Base-by-base conservation (phyloP, 2,329 filamentous ascomycete genomes). In the Pseudophaeomoniella oleicola region DNA sequence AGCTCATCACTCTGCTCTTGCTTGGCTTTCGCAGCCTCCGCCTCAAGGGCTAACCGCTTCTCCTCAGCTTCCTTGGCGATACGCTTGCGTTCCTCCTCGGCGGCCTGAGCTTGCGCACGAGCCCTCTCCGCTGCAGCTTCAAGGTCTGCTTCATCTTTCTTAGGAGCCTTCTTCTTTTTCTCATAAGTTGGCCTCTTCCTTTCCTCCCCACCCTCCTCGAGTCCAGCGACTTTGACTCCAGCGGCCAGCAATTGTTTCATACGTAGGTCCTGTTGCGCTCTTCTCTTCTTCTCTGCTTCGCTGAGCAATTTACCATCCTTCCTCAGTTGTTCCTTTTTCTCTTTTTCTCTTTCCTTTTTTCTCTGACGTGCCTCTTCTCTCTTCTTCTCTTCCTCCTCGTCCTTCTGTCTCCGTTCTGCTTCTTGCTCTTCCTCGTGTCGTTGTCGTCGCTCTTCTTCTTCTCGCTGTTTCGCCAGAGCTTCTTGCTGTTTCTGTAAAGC, bases 161-260 rank as follows among this genome's bases (percentile, higher is more conserved):
- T 72, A 38, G 75, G 68, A 38, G 72, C 79, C 56, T 81, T 82
- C 69, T 85, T 93, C 63, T 77, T 79, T 49, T 72, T 78, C 54
- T 71, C 76, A 42, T 92, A 82, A 43, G 81, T 78, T 18, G 74
- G 68, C 67, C 85, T 87, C 68, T 87, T 88, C 47, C 78, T 64
- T 41, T 74, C 72, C 2, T 62, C 53, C 5, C 72, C 75, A 11
- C 77, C 80, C 16, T 67, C 67, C 40, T 59, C 50, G 40, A 63
- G 48, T 47, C 65, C 59, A 42, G 62, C 59, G 46, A 65, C 63
- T 39, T 57, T 57, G 12, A 52, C 59, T 46, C 64, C 64, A 27
- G 63, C 56, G 27, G 55, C 63, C 42, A 67, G 53, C 58, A 67
- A 59, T 46, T 66, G 63, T 50, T 65, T 58, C 56, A 64, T 57